phyloP scores from a whole-genome alignment of 106 monocot genomes.

The Amphibolis antarctica region DNA sequence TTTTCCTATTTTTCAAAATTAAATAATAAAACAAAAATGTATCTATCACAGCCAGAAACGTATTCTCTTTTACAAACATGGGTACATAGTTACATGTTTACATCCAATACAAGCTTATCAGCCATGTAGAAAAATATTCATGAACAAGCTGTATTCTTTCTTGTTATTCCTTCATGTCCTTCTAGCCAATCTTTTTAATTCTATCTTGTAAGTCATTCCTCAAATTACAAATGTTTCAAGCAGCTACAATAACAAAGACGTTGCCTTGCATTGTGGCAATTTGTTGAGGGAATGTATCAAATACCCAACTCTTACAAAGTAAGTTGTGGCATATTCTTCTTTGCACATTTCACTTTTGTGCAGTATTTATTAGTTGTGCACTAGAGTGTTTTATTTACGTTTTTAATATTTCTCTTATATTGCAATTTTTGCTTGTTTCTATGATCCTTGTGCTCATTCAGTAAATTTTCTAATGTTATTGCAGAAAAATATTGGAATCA shows the following conservation, averaged over 20 bases:
- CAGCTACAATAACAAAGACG: conserved; percentile 94
- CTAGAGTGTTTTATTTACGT: neutral
- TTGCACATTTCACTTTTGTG: neutral
- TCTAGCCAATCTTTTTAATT: neutral
- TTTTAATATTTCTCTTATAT: neutral
- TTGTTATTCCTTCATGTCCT: neutral
- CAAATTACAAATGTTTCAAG: conserved; percentile 17
- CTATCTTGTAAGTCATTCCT: neutral
- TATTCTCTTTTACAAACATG: too few relatives aligned
- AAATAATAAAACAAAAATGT: too few relatives aligned
- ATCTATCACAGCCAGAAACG: too few relatives aligned
- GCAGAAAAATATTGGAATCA: conserved; percentile 70
- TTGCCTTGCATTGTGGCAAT: conserved; percentile 91
- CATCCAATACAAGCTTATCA: too few relatives aligned
- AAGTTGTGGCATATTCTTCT: conserved; percentile 15
- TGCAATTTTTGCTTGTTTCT: neutral
- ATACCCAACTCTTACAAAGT: conserved; percentile 86
- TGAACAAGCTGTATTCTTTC: neutral
- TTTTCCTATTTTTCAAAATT: too few relatives aligned
- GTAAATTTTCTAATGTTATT: conserved; percentile 12
- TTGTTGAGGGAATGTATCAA: conserved; percentile 99
- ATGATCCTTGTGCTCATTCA: neutral
- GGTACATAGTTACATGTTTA: too few relatives aligned
- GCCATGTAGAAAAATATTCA: too few relatives aligned
- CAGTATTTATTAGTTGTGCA: neutral